Base-by-base conservation (phyloP, 2,329 filamentous ascomycete genomes). In the Dactylellina drechsleri region DNA sequence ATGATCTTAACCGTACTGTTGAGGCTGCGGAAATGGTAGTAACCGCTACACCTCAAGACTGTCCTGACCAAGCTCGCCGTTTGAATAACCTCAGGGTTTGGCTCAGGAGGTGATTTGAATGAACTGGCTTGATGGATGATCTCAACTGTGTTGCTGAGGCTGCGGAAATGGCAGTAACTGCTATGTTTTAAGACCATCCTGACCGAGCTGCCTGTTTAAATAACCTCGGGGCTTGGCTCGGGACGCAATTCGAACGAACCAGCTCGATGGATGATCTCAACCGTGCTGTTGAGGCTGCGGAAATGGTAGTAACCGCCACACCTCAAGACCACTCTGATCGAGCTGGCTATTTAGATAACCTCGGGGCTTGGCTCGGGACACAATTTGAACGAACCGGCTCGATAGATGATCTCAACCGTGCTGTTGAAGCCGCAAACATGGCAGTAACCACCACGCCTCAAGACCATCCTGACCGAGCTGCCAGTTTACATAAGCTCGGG, bases 361-460 rank as follows among this genome's bases (percentile, higher is more conserved):
- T 61, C 18, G 58, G 20, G 15, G 5, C 3, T 13, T 16, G 15
- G 45, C 58, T 61, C 28, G 23, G 26, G 7, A 28, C 4, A 1
- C 52, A 52, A 52, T 66, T 23, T 23, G 23, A 23, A 15, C 28
- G 7, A 43, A 53, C n/a, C 2, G 53, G 62, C 40, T 40, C 23
- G 1, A 50, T 52, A 2, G 53, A 23, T 1, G 53, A 67, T 43
- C 23, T 59, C 12, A 49, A 67, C 13, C 23, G 50, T 26, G 62
- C 62, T 41, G 26, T 65, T 43, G 49, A 65, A 47, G 6, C 4
- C 43, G 31, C 60, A 1, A n/a, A 54, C 20, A 54, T 28, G 36
- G 60, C 60, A n/a, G 60, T 65, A 23, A 16, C 23, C 6, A n/a
- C 28, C 18, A 54, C 60, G 26, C 49, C 59, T 23, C n/a, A 52